Evolutionary conservation across 306 rosid species (phyloP).

Genomic region (Medicago arabica): DNA sequence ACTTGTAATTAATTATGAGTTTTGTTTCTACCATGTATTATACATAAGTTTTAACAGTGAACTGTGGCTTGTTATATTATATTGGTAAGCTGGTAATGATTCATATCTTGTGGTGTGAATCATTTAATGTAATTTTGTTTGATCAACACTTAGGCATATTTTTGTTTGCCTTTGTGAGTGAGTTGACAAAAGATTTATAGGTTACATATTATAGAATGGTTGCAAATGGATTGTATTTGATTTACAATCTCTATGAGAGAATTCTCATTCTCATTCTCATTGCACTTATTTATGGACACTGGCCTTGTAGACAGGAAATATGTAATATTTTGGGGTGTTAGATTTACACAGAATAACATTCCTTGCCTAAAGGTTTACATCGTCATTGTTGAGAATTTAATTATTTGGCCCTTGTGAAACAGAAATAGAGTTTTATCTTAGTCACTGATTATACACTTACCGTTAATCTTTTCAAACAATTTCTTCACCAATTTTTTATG

Average conservation of each 20-base stretch:
- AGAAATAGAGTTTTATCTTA: no score
- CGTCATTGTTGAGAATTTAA: no score
- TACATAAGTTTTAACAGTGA: conserved; percentile 51
- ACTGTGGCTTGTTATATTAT: conserved; percentile 46
- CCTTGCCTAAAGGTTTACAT: no score
- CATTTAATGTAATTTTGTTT: conserved; percentile 36
- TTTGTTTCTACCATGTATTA: conserved; percentile 48
- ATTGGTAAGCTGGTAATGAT: conserved; percentile 34
- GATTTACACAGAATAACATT: no score
- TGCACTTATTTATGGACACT: not conserved
- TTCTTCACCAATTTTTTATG: no score
- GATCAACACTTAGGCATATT: conserved; percentile 51
- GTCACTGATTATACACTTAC: no score
- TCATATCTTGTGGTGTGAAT: conserved; percentile 46
- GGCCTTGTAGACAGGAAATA: not conserved
- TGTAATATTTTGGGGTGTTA: conserved; percentile 18
- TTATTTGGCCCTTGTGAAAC: no score
- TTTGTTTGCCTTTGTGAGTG: conserved; percentile 64
- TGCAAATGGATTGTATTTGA: conserved; percentile 39
- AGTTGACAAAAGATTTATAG: conserved; percentile 39
- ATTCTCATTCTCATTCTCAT: conserved; percentile 30
- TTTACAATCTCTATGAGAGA: conserved; percentile 27
- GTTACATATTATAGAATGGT: conserved; percentile 25
- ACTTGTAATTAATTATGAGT: conserved; percentile 63
- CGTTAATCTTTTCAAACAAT: no score